phyloP scores from a whole-genome alignment of 2,329 filamentous ascomycete species.

The Podosphaera xanthii region DNA sequence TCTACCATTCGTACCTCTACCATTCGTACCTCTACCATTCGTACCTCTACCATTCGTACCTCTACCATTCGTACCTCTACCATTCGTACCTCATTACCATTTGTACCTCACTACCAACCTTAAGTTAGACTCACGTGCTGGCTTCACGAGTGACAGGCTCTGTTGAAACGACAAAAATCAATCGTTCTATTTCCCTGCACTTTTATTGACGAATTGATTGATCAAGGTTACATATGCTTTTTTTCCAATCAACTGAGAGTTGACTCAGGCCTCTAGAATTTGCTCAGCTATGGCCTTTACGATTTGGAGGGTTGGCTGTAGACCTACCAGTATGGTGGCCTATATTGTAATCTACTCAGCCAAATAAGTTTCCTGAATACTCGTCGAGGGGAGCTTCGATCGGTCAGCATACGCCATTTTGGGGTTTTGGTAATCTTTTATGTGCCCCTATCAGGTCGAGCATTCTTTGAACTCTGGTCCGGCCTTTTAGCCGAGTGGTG shows the following conservation, averaged over 20 bases:
- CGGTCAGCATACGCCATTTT: background rate
- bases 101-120: too few relatives aligned
- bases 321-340: background rate
- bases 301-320: background rate
- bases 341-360: background rate
- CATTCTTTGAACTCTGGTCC: too few relatives aligned
- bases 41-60: too few relatives aligned
- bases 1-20: too few relatives aligned
- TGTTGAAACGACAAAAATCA: too few relatives aligned
- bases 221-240: background rate
- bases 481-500: too few relatives aligned
- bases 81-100: too few relatives aligned
- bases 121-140: too few relatives aligned
- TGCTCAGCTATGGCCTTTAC: conserved; percentile 1
- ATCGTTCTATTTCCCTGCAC: background rate
- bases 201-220: background rate
- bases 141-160: too few relatives aligned
- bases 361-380: background rate
- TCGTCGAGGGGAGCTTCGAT: background rate
- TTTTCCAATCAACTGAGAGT: conserved; percentile 1
- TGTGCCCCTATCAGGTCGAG: background rate
- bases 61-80: too few relatives aligned
- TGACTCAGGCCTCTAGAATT: background rate
- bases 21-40: too few relatives aligned
- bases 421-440: background rate